Base-by-base conservation (phyloP, 768 basidiomycete species). In the Russula vinacea region DNA sequence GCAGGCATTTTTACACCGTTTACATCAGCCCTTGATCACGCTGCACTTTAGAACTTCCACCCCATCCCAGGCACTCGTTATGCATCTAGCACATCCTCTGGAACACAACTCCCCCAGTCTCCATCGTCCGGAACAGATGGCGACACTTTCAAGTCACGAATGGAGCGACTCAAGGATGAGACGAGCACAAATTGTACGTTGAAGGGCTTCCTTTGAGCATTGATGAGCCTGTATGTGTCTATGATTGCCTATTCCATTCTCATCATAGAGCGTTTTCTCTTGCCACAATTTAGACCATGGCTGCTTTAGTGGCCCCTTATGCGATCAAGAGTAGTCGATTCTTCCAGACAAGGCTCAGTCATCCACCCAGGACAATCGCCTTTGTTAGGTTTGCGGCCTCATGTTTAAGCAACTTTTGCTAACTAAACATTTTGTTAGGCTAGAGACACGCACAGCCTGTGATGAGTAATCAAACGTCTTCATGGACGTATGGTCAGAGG, bases 401-500 rank as follows among this genome's bases (percentile, higher is more conserved):
- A 57, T 60, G 10, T 44, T 22, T 51, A n/a, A 14, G 17, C 8
- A 33, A 22, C n/a, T 10, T 14, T 56, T 59, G 57, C 17, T 24
- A 56, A 57, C 60, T 40, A 59, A 26, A 58, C 67, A 29, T 29
- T 22, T 5, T 11, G 44, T 10, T 69, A 92, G 90, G 53, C 77
- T 92, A 29, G 89, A 92, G 68, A 85, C 81, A 19, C 85, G 90
- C 19, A 35, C 68, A 0, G 89, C 88, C 0, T 90, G 90, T 3
- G 87, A 90, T 69, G 89, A 92, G 81, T 88, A 59, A 84, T 91
- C 47, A 88, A 90, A 64, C 82, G 86, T 33, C 78, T 92, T 33
- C 89, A 92, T 71, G 90, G 90, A 7, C 80, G 88, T 10, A 85
- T 89, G 83, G 87, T 92, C 9, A 80, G 88, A 47, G 90, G 90